Base-by-base conservation (phyloP, 768 basidiomycete genomes). In the Lactifluus rugatus region DNA sequence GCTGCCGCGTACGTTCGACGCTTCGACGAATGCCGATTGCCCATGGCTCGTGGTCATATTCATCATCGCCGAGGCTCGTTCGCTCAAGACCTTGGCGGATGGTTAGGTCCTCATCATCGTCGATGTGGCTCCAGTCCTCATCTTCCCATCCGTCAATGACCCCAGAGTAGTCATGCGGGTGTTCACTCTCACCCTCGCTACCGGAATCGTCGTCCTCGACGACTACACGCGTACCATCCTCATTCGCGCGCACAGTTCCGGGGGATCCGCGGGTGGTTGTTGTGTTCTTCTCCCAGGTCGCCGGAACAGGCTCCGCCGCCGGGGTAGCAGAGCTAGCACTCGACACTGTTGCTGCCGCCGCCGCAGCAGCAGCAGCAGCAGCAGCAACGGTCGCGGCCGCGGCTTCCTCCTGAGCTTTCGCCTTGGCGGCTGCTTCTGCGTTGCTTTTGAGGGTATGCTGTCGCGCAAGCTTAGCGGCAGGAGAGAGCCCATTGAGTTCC, bases 401-500 rank as follows among this genome's bases (percentile, higher is more conserved):
- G 3, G 80, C 81, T 61, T 81, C 82, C 52, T 76, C 73, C 58
- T 79, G 77, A 45, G 78, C 81, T 68, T 81, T 82, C 16, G 79
- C 81, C 66, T 72, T 78, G 0, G 83, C 85, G 28, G 85, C 86
- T 16, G 84, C 86, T 68, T 87, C 86, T 10, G 88, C 87, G 63
- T 89, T 90, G 55, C 80, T 89, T 75, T 87, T 90, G 60, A 96
- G 81, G 5, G 93, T 96, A 70, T 95, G 93, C 69, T 93, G 90
- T 42, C 93, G 70, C 1, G 90, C 93, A 11, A 95, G 78, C 69
- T 87, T 85, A 2, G 93, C 93, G 16, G 93, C 93, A 7, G 93
- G 93, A 66, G 87, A 89, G 23, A 95, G 72, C 8, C 92, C 93
- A 51, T 78, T 82, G 74, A 90, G 71, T 57, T 78, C 72, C 5